Percentiles rank a stretch among this genome's conserved stretches.
These are phyloP conservation scores for Penicillium tannophilum DNA, from an alignment of 495 filamentous ascomycete species.

Conservation along the genomic window DNA sequence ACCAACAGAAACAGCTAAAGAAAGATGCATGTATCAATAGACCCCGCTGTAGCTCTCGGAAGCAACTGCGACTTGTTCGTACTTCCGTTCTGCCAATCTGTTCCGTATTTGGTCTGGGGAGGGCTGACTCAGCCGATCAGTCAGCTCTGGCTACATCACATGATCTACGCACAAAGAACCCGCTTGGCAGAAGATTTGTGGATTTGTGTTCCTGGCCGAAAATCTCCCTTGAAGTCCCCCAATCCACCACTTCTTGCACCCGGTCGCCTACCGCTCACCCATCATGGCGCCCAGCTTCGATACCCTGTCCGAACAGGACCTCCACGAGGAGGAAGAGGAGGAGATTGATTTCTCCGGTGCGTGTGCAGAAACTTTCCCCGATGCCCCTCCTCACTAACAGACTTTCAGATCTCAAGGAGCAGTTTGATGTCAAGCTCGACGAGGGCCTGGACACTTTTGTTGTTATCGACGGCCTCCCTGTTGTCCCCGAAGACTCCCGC, in stretches of 20 bases:
- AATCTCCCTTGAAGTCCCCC: constrained; percentile 24
- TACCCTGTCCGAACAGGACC: constrained; percentile 75
- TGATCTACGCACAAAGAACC: constrained; percentile 37
- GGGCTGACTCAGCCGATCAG: background rate
- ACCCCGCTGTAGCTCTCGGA: constrained; percentile 3
- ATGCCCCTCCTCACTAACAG: constrained; percentile 35
- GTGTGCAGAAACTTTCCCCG: constrained; percentile 27
- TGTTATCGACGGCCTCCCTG: constrained; percentile 89
- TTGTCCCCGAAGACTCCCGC: constrained; percentile 78
- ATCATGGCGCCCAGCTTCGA: constrained; percentile 76
- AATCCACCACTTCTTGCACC: constrained; percentile 26
- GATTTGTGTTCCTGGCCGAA: constrained; percentile 47
- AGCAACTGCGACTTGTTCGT: background rate
- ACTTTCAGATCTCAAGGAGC: constrained; percentile 74
- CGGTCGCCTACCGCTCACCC: constrained; percentile 30
- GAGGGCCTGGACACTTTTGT: constrained; percentile 95
- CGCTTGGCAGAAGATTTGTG: constrained; percentile 30
- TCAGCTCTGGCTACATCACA: background rate
- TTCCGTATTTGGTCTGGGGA: background rate
- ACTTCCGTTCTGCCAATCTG: background rate
- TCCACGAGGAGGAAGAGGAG: constrained; percentile 82
- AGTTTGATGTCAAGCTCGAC: constrained; percentile 93
- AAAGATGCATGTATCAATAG: background rate
- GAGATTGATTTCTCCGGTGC: constrained; percentile 88
- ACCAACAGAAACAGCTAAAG: background rate